These are phyloP conservation scores for Lagenidium sp. DNA, from an alignment of 352 stramenopile species.

Conservation along the genomic window DNA sequence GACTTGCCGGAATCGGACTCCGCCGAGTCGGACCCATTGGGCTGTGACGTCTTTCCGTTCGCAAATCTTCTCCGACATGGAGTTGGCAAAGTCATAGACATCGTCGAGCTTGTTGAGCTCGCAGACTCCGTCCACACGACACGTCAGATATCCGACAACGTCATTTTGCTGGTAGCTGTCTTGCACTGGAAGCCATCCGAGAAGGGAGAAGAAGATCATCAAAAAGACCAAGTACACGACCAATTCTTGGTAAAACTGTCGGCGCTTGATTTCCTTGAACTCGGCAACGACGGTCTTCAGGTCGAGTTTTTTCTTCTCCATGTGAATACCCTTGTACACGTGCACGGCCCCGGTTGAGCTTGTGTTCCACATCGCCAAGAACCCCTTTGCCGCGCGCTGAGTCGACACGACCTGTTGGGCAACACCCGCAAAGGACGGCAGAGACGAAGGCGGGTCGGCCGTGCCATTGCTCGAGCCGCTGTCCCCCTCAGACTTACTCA, in stretches of 20 bases:
- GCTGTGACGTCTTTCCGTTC: slow-evolving; percentile 35
- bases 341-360: slow-evolving; percentile 29
- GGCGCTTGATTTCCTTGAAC: slow-evolving; percentile 84
- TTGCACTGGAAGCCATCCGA: slow-evolving; percentile 71
- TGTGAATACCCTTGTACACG: slow-evolving; percentile 79
- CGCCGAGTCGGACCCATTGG: slow-evolving; percentile 71
- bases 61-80: slow-evolving; percentile 46
- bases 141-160: slow-evolving; percentile 67
- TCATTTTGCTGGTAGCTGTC: slow-evolving; percentile 83
- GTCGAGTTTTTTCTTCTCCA: slow-evolving; percentile 88
- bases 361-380: slow-evolving; percentile 70
- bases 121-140: slow-evolving; percentile 70
- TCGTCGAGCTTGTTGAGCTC: slow-evolving; percentile 67
- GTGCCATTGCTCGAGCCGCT: not conserved
- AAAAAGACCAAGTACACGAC: slow-evolving; percentile 81
- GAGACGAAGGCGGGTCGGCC: not conserved
- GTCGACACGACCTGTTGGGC: slow-evolving; percentile 68
- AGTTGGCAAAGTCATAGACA: slow-evolving; percentile 67
- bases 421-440: slow-evolving; percentile 54
- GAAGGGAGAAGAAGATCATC: slow-evolving; percentile 63
- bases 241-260: slow-evolving; percentile 85
- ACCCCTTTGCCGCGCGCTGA: slow-evolving; percentile 54
- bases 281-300: slow-evolving; percentile 59
- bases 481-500: slow-evolving; percentile 1
- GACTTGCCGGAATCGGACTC: slow-evolving; percentile 76